phyloP scores from a whole-genome alignment of 306 rosid genomes.

The Vigna mungo region DNA sequence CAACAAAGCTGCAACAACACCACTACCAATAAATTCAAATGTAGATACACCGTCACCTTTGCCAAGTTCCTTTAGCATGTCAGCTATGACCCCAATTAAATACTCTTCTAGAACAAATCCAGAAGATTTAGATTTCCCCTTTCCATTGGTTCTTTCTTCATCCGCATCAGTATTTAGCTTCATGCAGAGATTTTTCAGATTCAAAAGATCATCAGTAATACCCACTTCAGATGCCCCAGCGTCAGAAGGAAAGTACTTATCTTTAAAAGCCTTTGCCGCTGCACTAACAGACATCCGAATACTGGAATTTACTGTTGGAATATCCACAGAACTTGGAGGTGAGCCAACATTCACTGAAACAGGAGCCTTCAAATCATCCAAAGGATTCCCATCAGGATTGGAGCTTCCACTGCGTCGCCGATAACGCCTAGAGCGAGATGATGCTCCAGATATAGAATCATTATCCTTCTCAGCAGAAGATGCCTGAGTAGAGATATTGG shows the following conservation, averaged over 20 bases:
- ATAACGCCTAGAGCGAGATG: conserved; percentile 90
- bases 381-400: conserved; percentile 76
- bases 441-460: conserved; percentile 67
- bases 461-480: conserved; percentile 78
- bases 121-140: conserved; percentile 84
- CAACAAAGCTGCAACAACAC: conserved; percentile 87
- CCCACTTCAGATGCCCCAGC: conserved; percentile 84
- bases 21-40: conserved; percentile 98
- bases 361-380: conserved; percentile 72
- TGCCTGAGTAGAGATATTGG: conserved; percentile 60
- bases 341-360: conserved; percentile 72
- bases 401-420: conserved; percentile 78
- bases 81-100: conserved; percentile 76
- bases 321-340: conserved; percentile 78
- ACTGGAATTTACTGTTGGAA: conserved; percentile 73
- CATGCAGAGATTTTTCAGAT: conserved; percentile 79
- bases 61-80: conserved; percentile 89
- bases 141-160: conserved; percentile 76
- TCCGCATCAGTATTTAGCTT: conserved; percentile 78
- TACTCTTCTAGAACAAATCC: conserved; percentile 70
- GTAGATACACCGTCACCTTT: conserved; percentile 99
- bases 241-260: conserved; percentile 85
- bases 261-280: conserved; percentile 86
- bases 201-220: conserved; percentile 89
- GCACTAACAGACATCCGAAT: conserved; percentile 77